Evolutionary conservation across 192 early-diverging fungal species (phyloP).

Genomic region (Pilobolus umbonatus): DNA sequence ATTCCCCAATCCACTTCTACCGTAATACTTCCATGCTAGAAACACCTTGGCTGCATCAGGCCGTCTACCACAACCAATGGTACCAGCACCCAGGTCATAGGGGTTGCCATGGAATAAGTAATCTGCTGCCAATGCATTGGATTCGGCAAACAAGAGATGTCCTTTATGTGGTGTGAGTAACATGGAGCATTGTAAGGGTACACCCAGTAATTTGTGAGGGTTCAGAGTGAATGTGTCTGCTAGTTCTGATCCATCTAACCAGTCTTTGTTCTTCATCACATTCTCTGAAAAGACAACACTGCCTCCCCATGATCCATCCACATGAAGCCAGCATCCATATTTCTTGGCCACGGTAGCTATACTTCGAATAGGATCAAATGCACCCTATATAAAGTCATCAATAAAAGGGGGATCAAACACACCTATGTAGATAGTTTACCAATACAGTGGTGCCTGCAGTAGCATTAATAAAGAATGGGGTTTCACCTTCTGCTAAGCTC

Average conservation of each 20-base stretch:
- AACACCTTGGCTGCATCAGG: slow-evolving; percentile 80
- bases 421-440: slow-evolving; percentile 16
- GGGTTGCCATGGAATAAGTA: slow-evolving; percentile 67
- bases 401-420: background rate
- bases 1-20: slow-evolving; percentile 49
- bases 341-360: slow-evolving; percentile 55
- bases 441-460: slow-evolving; percentile 84
- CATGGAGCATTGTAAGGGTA: slow-evolving; percentile 75
- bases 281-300: slow-evolving; percentile 57
- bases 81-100: slow-evolving; percentile 72
- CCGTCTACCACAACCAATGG: slow-evolving; percentile 73
- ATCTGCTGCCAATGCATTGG: slow-evolving; percentile 58
- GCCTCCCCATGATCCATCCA: slow-evolving; percentile 80
- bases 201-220: slow-evolving; percentile 81
- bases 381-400: slow-evolving; percentile 37
- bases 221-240: slow-evolving; percentile 69
- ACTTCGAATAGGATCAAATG: slow-evolving; percentile 66
- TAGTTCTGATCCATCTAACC: slow-evolving; percentile 47
- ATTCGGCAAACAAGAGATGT: slow-evolving; percentile 46
- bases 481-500: slow-evolving; percentile 38
- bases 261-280: slow-evolving; percentile 24
- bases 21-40: slow-evolving; percentile 73
- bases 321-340: slow-evolving; percentile 67
- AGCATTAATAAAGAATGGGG: slow-evolving; percentile 78
- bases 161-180: slow-evolving; percentile 47